phyloP scores from a whole-genome alignment of 305 asterid genomes.

The Solanum aculeatissimum region DNA sequence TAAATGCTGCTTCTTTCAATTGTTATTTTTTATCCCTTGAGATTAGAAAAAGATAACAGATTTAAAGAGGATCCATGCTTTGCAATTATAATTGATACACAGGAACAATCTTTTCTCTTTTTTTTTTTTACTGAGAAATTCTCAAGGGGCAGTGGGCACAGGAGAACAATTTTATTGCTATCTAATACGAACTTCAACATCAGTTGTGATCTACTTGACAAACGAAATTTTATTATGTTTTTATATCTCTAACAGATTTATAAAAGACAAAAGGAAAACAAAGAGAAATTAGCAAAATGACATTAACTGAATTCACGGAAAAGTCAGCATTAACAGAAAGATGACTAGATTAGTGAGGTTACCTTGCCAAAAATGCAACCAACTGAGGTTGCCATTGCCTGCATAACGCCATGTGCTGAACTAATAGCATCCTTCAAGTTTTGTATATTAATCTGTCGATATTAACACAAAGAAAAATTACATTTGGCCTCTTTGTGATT shows the following conservation, averaged over 20 bases:
- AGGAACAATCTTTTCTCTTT: not conserved
- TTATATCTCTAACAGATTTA: not conserved
- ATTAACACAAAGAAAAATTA: not conserved
- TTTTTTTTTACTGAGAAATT: not conserved
- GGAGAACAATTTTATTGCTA: not conserved
- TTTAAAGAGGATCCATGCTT: not conserved
- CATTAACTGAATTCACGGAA: not conserved
- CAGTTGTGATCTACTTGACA: not conserved
- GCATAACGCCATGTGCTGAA: conserved; percentile 74
- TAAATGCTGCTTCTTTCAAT: not conserved
- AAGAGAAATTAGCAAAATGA: not conserved
- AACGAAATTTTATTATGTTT: not conserved
- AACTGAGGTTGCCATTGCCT: conserved; percentile 54
- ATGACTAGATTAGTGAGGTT: conserved; percentile 9
- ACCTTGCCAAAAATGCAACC: conserved; percentile 52
- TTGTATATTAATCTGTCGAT: conserved; percentile 50
- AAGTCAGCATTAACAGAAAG: not conserved
- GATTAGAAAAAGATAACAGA: not conserved
- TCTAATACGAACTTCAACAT: not conserved
- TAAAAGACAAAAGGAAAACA: not conserved
- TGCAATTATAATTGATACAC: not conserved
- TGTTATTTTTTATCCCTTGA: not conserved
- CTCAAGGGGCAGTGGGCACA: not conserved
- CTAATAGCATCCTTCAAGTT: conserved; percentile 72
- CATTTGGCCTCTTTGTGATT: not conserved